phyloP scores from a whole-genome alignment of 1,284 basidiomycete genomes.

The Jaminaea rosea region DNA sequence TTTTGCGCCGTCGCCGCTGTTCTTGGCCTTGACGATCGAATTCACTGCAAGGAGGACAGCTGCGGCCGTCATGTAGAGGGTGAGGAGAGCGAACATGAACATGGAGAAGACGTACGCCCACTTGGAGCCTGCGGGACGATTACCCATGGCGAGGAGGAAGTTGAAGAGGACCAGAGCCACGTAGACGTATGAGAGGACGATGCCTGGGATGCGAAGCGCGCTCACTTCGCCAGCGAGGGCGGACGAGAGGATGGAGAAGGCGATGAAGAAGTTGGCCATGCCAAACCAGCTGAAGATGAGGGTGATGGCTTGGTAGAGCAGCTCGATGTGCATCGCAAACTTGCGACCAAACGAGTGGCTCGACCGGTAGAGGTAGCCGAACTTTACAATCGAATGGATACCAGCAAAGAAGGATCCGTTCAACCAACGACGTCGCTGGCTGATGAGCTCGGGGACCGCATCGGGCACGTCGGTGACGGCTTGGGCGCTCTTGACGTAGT shows the following conservation, averaged over 20 bases:
- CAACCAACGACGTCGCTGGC: conserved; percentile 40
- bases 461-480: conserved; percentile 44
- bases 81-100: conserved; percentile 40
- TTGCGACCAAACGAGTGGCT: conserved; percentile 38
- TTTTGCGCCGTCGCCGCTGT: conserved; percentile 11
- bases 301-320: conserved; percentile 41
- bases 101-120: conserved; percentile 37
- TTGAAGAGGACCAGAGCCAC: conserved; percentile 44
- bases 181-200: conserved; percentile 42
- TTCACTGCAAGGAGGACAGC: conserved; percentile 35
- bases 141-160: conserved; percentile 45
- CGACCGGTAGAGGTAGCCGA: conserved; percentile 44
- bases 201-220: conserved; percentile 31
- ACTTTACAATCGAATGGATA: conserved; percentile 46
- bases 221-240: conserved; percentile 26
- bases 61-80: conserved; percentile 39
- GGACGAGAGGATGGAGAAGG: conserved; percentile 38
- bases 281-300: conserved; percentile 50
- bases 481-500: conserved; percentile 42
- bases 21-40: conserved; percentile 23
- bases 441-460: conserved; percentile 36
- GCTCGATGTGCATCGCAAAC: conserved; percentile 39
- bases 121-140: conserved; percentile 40
- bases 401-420: conserved; percentile 45
- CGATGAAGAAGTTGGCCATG: conserved; percentile 33